Base-by-base conservation (phyloP, 768 basidiomycete genomes). In the Macrolepiota dolichaula region DNA sequence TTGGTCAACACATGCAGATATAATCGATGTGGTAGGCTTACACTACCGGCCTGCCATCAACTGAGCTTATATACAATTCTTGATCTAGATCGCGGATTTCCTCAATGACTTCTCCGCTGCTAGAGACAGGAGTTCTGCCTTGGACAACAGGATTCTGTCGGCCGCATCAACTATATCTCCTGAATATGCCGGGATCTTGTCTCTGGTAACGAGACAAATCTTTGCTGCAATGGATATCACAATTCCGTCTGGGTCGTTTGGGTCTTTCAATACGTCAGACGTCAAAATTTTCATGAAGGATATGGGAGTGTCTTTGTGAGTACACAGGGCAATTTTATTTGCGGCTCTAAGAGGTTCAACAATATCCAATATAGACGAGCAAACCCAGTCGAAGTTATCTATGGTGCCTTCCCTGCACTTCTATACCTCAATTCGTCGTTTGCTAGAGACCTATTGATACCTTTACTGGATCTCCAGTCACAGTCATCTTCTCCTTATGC, bases 381-480 rank as follows among this genome's bases (percentile, higher is more conserved):
- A n/a, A n/a, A n/a, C n/a, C n/a, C n/a, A n/a, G n/a, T n/a, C n/a
- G n/a, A n/a, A n/a, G n/a, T n/a, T n/a, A n/a, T n/a, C n/a, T n/a
- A n/a, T n/a, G n/a, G n/a, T n/a, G n/a, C n/a, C n/a, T n/a, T n/a
- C n/a, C n/a, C n/a, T n/a, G n/a, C n/a, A n/a, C n/a, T n/a, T n/a
- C n/a, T n/a, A n/a, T n/a, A n/a, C n/a, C 65, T 77, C 61, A 78
- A 81, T 63, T 63, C 79, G 1, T 64, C 62, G 1, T 66, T 81
- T 11, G 77, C 74, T 0, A 77, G 77, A 52, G 73, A 74, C 57
- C 71, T 83, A 2, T 71, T 85, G 13, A 70, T 79, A 32, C 78
- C 81, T 19, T 71, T 85, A 9, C 76, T 86, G 24, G 75, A 79
- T 58, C 83, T 82, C 64, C 84, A n/a, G n/a, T n/a, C n/a, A n/a